phyloP scores from a whole-genome alignment of 2,329 filamentous ascomycete genomes.

The Cladophialophora psammophila region DNA sequence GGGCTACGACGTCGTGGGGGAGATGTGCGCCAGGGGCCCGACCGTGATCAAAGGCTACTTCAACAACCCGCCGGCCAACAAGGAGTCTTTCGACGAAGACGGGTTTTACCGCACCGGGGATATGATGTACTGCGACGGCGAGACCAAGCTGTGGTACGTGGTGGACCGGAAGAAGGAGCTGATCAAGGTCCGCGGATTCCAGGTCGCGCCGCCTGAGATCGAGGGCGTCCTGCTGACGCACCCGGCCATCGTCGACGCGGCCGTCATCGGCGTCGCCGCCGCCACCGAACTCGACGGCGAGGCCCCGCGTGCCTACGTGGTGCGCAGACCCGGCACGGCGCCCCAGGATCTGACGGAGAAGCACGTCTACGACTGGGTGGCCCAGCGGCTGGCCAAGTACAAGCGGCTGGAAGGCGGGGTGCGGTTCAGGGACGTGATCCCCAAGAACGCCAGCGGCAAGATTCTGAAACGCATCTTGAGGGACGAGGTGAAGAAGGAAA shows the following conservation, averaged over 20 bases:
- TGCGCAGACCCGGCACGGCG: constrained; percentile 49
- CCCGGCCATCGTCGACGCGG: constrained; percentile 58
- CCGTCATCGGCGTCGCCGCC: constrained; percentile 55
- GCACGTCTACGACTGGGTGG: constrained; percentile 51
- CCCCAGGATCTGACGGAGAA: constrained; percentile 49
- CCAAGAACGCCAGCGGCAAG: constrained; percentile 60
- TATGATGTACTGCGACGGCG: constrained; percentile 53
- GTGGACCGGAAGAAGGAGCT: constrained; percentile 37
- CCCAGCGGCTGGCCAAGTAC: constrained; percentile 60
- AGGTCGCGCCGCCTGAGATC: constrained; percentile 60
- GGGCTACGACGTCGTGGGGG: constrained; percentile 57
- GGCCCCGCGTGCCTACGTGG: constrained; percentile 34
- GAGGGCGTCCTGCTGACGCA: constrained; percentile 56
- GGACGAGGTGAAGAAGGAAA: constrained; percentile 29
- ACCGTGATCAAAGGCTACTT: constrained; percentile 63
- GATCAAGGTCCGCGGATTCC: constrained; percentile 49
- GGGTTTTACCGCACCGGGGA: constrained; percentile 60
- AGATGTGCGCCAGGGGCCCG: constrained; percentile 58
- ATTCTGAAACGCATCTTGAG: constrained; percentile 45
- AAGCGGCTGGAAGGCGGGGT: constrained; percentile 67
- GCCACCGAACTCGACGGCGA: constrained; percentile 28
- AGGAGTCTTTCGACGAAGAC: constrained; percentile 52
- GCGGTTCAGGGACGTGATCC: constrained; percentile 57
- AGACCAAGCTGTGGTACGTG: constrained; percentile 31
- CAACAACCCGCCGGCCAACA: constrained; percentile 48